Conservation (phyloP, 176 grass and related monocot genomes). For the Thalia dealbata region DNA sequence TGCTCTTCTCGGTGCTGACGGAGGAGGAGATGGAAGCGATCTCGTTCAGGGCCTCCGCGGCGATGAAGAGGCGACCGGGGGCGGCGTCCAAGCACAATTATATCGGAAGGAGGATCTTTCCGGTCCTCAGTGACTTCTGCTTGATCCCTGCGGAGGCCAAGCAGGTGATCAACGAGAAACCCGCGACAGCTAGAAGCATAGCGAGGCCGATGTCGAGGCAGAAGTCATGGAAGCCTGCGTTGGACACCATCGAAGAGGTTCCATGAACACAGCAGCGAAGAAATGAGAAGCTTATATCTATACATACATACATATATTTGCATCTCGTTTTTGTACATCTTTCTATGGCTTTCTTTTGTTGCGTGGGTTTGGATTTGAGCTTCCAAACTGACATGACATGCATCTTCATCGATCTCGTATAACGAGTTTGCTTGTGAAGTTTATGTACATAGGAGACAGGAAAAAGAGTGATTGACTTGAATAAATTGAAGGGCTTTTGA, state of each 20-base stretch:
- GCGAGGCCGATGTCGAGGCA: slow-evolving; percentile 26
- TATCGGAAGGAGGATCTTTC: slow-evolving; percentile 31
- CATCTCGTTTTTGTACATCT: not conserved
- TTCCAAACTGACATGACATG: too few species aligned
- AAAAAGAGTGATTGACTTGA: too few species aligned
- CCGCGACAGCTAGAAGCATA: not conserved
- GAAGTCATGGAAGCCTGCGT: slow-evolving; percentile 47
- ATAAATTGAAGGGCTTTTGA: too few species aligned
- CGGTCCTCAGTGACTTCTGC: slow-evolving; percentile 44
- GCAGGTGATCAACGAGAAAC: not conserved
- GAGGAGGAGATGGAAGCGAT: slow-evolving; percentile 72
- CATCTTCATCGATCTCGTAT: too few species aligned
- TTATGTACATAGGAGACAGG: too few species aligned
- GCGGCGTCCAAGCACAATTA: slow-evolving; percentile 14
- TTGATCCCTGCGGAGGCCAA: slow-evolving; percentile 27
- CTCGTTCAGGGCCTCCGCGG: slow-evolving; percentile 29
- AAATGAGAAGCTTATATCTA: not conserved
- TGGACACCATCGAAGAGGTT: slow-evolving; percentile 76
- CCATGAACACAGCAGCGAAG: slow-evolving; percentile 14
- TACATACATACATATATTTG: too few species aligned
- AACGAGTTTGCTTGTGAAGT: too few species aligned
- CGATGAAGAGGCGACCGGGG: slow-evolving; percentile 16
- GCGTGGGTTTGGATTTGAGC: not conserved
- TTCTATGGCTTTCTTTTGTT: too few species aligned
- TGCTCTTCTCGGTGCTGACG: slow-evolving; percentile 96